These are phyloP conservation scores for Alternaria sp. DNA, from an alignment of 2,329 filamentous ascomycete genomes.

Conservation along the genomic window DNA sequence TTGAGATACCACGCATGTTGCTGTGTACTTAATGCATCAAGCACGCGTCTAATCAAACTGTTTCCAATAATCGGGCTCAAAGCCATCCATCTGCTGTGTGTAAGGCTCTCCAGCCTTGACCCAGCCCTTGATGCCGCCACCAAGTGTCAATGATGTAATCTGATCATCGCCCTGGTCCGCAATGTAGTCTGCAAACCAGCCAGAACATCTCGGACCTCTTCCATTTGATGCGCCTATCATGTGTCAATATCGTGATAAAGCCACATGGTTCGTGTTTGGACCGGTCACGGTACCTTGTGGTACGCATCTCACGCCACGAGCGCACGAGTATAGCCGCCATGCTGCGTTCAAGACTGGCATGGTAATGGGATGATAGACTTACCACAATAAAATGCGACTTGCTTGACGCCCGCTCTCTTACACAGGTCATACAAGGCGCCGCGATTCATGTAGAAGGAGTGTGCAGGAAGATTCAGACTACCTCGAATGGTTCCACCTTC, in stretches of 20 bases:
- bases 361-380: slow-evolving; percentile 23
- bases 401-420: slow-evolving; percentile 55
- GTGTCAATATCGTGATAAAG: slow-evolving; percentile 20
- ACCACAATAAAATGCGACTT: slow-evolving; percentile 59
- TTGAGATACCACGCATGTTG: not conserved
- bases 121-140: slow-evolving; percentile 57
- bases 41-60: slow-evolving; percentile 37
- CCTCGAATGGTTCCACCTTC: slow-evolving; percentile 56
- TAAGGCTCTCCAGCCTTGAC: slow-evolving; percentile 52
- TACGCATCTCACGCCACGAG: slow-evolving; percentile 30
- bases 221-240: slow-evolving; percentile 43
- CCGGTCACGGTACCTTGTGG: slow-evolving; percentile 8
- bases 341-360: not conserved
- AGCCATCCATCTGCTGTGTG: slow-evolving; percentile 52
- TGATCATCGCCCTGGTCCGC: slow-evolving; percentile 46
- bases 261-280: not conserved
- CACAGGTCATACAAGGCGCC: slow-evolving; percentile 55
- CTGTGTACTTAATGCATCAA: not conserved
- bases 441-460: slow-evolving; percentile 57
- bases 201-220: slow-evolving; percentile 47
- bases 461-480: slow-evolving; percentile 59
- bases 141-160: slow-evolving; percentile 54
- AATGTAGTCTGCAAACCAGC: slow-evolving; percentile 50
- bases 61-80: slow-evolving; percentile 53
- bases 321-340: slow-evolving; percentile 13